Conservation (phyloP, 805 yeast species). For the Saccharomycopsis microspora region DNA sequence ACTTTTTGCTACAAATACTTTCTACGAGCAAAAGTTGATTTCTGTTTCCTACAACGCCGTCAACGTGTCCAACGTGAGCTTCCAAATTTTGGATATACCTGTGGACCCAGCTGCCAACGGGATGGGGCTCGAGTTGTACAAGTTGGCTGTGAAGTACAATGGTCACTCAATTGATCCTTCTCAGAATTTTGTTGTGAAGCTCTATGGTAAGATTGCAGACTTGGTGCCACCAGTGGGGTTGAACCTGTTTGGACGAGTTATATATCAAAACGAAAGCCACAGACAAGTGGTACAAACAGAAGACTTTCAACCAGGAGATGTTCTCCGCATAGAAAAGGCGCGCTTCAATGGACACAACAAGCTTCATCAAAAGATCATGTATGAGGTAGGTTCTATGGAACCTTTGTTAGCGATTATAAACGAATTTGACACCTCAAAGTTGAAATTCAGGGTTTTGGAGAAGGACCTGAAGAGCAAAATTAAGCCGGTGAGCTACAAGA, state of each 20-base stretch:
- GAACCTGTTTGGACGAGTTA: slow-evolving; percentile 62
- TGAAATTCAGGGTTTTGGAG: slow-evolving; percentile 59
- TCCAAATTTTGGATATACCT: slow-evolving; percentile 8
- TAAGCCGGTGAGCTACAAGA: slow-evolving; percentile 48
- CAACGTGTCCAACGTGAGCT: slow-evolving; percentile 34
- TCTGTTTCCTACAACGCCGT: slow-evolving; percentile 43
- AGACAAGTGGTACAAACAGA: slow-evolving; percentile 20
- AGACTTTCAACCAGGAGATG: slow-evolving; percentile 60
- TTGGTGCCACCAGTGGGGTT: slow-evolving; percentile 45
- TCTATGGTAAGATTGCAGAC: slow-evolving; percentile 29
- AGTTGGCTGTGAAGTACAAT: slow-evolving; percentile 29
- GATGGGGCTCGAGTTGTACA: slow-evolving; percentile 41
- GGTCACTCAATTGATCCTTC: slow-evolving; percentile 17
- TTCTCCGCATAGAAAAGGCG: slow-evolving; percentile 65
- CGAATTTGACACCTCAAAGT: slow-evolving; percentile 66
- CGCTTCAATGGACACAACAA: slow-evolving; percentile 56
- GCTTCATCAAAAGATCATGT: slow-evolving; percentile 41
- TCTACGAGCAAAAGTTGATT: slow-evolving; percentile 23
- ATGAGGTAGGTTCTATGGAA: slow-evolving; percentile 44
- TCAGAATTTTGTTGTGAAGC: slow-evolving; percentile 23
- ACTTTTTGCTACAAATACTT: background rate
- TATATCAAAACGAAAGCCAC: slow-evolving; percentile 43
- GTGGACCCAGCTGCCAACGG: slow-evolving; percentile 16
- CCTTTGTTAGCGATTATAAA: slow-evolving; percentile 51
- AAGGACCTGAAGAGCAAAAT: slow-evolving; percentile 38